Evolutionary conservation across 2,329 filamentous ascomycete species (phyloP), one percentile per base, ranked within the genome.

Genomic region (Colletotrichum sp.): DNA sequence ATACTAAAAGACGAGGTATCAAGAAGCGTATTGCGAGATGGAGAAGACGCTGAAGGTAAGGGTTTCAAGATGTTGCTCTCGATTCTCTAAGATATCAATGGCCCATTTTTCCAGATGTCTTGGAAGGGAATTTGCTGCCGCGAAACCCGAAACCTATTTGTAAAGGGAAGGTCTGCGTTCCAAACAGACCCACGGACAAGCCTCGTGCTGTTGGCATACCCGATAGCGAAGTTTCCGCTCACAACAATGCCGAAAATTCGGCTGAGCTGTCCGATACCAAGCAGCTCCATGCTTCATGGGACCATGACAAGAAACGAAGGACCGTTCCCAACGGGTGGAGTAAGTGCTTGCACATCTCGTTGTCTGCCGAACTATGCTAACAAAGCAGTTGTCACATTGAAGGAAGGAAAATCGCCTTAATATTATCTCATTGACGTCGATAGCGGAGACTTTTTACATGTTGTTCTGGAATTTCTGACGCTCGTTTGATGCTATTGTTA

Each of bases 291-390:
- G 18, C 43, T n/a, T 43, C 38, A 43, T 43, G 38, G 18, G 38
- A 43, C 38, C 2, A 4, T 43, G 38, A 43, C 38, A 43, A 47
- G 43, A 1, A 3, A n/a, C n/a, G 43, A 47, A 47, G 43, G 11
- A 47, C 43, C 43, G n/a, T 47, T 4, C n/a, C 43, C n/a, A 47
- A 47, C n/a, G 43, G 43, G 6, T 47, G 43, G 43, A 47, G 43
- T 21, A 0, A 21, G 43, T 21, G 3, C 18, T 47, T 4, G 1
- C n/a, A 13, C n/a, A 13, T 0, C 11, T 47, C 6, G 11, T 12
- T 47, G n/a, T 47, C 43, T 47, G 6, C 18, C 13, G n/a, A 21
- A 47, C 43, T 47, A 21, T 47, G 43, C n/a, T 47, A 21, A 21
- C 5, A n/a, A n/a, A n/a, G 4, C 6, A 47, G 38, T 47, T 47